Conservation (phyloP, 164 flowering plant genomes). For the Vitis cinerea region DNA sequence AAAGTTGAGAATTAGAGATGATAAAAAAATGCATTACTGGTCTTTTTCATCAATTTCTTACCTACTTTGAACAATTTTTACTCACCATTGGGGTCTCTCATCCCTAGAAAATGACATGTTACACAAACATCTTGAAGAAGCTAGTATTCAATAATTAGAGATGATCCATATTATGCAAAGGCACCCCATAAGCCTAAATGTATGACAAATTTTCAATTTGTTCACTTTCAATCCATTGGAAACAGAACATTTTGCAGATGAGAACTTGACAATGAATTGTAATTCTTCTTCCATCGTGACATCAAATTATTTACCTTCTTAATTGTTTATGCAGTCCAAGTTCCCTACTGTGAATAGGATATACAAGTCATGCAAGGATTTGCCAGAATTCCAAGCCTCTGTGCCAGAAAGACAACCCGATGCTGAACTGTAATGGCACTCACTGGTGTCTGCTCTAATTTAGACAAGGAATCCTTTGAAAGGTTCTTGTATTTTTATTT, state of each 20-base stretch:
- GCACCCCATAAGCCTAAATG: too few species aligned
- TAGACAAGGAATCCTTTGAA: too few species aligned
- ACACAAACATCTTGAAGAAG: background rate
- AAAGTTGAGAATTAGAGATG: too few species aligned
- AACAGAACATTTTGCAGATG: background rate
- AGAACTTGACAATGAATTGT: background rate
- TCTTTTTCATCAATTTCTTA: background rate
- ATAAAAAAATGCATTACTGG: too few species aligned
- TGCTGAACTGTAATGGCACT: slow-evolving; percentile 20
- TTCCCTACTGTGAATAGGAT: slow-evolving; percentile 50
- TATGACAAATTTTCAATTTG: background rate
- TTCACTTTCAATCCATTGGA: background rate
- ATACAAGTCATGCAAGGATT: slow-evolving; percentile 40
- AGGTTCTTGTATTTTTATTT: too few species aligned
- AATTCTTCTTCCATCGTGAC: background rate
- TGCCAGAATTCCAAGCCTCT: slow-evolving; percentile 58
- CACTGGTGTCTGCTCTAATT: too few species aligned
- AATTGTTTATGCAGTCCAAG: slow-evolving; percentile 36
- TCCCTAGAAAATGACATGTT: background rate
- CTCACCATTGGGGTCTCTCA: background rate
- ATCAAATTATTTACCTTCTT: background rate
- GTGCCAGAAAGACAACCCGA: slow-evolving; percentile 65
- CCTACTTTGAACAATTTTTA: background rate
- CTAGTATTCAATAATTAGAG: background rate
- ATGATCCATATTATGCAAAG: background rate